Conservation (phyloP, 176 grass and related monocot genomes). For the Puccinellia tenuiflora region DNA sequence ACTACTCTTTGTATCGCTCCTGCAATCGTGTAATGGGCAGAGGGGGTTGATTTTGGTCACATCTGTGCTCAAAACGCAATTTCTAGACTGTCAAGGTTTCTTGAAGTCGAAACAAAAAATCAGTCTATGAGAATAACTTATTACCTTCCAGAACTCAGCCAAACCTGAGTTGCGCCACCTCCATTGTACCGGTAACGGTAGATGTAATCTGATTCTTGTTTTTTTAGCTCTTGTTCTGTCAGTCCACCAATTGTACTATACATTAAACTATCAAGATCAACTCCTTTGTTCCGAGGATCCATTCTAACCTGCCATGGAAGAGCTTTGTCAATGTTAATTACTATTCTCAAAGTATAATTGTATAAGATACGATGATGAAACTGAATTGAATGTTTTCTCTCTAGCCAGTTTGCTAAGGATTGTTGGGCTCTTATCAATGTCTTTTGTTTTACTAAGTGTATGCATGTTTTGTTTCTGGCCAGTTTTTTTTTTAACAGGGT, state of each 20-base stretch:
- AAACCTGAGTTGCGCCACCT: slow-evolving; percentile 96
- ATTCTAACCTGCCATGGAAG: slow-evolving; percentile 79
- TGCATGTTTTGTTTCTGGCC: slow-evolving; percentile 2
- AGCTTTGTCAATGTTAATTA: background rate
- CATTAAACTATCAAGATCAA: slow-evolving; percentile 67
- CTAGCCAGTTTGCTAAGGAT: background rate
- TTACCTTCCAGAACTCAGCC: slow-evolving; percentile 99
- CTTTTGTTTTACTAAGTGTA: background rate
- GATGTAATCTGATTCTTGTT: slow-evolving; percentile 92
- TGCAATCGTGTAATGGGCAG: background rate
- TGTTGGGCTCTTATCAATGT: background rate
- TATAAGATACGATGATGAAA: slow-evolving; percentile 6
- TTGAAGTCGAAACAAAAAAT: slow-evolving; percentile 7
- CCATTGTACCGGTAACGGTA: slow-evolving; percentile 94
- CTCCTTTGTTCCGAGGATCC: slow-evolving; percentile 92
- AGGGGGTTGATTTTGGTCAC: background rate
- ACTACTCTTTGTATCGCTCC: background rate
- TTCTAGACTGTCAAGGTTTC: slow-evolving; percentile 9
- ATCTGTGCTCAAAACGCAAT: background rate
- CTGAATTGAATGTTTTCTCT: background rate
- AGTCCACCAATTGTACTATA: slow-evolving; percentile 57
- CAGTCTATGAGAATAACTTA: slow-evolving; percentile 8
- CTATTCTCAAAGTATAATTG: background rate
- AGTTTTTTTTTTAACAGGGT: too few species aligned
- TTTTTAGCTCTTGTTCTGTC: slow-evolving; percentile 87